Conservation (phyloP, 1,139 yeast species). For the Geotrichum candidum region DNA sequence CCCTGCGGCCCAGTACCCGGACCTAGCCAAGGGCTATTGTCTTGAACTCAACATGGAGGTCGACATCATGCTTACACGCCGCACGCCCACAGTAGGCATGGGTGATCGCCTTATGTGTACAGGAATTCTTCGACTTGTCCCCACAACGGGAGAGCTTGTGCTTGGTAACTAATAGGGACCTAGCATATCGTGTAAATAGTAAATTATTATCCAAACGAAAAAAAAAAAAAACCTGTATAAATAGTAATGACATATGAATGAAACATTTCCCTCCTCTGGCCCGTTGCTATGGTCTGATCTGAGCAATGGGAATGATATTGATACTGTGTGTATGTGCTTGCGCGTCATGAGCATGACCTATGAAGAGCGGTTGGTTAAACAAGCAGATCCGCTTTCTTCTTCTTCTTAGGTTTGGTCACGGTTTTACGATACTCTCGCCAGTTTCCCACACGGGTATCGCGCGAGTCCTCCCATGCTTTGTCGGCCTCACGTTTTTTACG, state of each 20-base stretch:
- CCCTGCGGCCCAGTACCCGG: conserved; percentile 23
- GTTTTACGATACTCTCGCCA: conserved; percentile 53
- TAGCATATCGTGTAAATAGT: conserved; percentile 3
- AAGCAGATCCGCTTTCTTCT: conserved; percentile 30
- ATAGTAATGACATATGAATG: neutral
- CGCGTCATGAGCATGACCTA: neutral
- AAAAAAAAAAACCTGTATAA: neutral
- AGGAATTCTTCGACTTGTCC: conserved; percentile 31
- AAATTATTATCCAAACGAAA: neutral
- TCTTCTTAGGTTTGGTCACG: conserved; percentile 38
- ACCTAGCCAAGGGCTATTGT: conserved; percentile 28
- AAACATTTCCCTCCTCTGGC: neutral
- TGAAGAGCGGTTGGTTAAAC: neutral
- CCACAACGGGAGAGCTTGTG: conserved; percentile 30
- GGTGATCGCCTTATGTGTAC: conserved; percentile 36
- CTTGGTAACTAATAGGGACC: conserved; percentile 23
- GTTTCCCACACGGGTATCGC: conserved; percentile 54
- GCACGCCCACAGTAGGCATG: conserved; percentile 1
- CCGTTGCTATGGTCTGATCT: neutral
- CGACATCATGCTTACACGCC: conserved; percentile 18
- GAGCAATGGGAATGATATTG: neutral
- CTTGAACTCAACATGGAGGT: conserved; percentile 28
- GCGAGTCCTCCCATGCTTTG: conserved; percentile 55
- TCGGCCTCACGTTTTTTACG: conserved; percentile 41
- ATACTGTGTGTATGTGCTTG: neutral